A percentile compares a stretch with the other conserved stretches of the same genome.
These are phyloP conservation scores for Singerocomus inundabilis DNA, from an alignment of 1,284 basidiomycete species.

Conservation along the genomic window DNA sequence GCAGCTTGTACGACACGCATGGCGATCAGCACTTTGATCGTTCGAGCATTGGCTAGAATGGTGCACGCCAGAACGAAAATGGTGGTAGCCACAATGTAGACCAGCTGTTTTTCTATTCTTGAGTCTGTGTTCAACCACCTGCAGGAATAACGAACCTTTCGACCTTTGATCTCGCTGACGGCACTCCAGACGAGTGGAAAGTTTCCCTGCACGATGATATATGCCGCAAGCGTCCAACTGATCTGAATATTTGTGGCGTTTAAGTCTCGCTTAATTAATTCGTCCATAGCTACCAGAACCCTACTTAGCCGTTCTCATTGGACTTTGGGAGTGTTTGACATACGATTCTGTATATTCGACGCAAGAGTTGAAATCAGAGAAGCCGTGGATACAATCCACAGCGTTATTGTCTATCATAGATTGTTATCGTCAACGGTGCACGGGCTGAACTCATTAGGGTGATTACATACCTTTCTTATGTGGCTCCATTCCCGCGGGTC, in stretches of 20 bases:
- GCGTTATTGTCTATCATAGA: constrained; percentile 45
- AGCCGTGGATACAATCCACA: constrained; percentile 59
- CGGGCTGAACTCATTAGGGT: constrained; percentile 20
- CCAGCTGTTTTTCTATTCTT: constrained; percentile 39
- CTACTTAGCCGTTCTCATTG: constrained; percentile 13
- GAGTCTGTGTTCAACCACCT: constrained; percentile 2
- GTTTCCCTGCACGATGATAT: constrained; percentile 76
- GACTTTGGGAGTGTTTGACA: constrained; percentile 18
- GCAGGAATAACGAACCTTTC: constrained; percentile 53
- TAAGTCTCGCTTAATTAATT: constrained; percentile 63
- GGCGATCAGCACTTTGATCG: constrained; percentile 66
- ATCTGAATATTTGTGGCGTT: constrained; percentile 67
- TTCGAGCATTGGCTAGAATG: constrained; percentile 59
- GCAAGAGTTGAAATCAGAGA: constrained; percentile 69
- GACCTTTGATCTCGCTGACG: constrained; percentile 75
- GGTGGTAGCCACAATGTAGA: constrained; percentile 63
- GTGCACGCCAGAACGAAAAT: constrained; percentile 66
- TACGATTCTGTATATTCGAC: constrained; percentile 69
- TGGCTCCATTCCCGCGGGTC: constrained; percentile 78
- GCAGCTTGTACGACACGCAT: constrained; percentile 70
- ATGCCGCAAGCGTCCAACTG: constrained; percentile 71
- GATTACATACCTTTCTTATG: constrained; percentile 55
- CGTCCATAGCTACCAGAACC: constrained; percentile 54
- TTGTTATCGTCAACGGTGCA: background rate
- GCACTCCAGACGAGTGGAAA: constrained; percentile 71